Evolutionary conservation across 139 green algal genomes (phyloP).

Genomic region (Volvox africanus): DNA sequence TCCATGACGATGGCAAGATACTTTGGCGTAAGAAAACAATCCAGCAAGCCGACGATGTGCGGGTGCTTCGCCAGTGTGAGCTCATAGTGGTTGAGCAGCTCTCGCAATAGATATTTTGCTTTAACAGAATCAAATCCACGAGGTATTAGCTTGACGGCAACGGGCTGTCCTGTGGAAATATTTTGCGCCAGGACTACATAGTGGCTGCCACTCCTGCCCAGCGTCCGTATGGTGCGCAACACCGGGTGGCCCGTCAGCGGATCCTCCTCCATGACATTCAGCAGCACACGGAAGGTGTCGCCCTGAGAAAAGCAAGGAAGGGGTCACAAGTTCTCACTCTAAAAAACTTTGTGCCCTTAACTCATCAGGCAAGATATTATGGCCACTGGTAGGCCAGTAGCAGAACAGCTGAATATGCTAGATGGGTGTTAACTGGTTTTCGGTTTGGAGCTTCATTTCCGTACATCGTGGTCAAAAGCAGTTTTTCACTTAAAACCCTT

Average conservation of each 20-base stretch:
- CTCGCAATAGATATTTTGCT: conserved; percentile 53
- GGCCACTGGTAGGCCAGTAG: not conserved
- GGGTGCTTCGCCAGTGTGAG: conserved; percentile 77
- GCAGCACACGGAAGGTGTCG: not conserved
- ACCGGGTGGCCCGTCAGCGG: conserved; percentile 28
- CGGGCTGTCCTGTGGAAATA: conserved; percentile 72
- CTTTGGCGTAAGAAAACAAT: conserved; percentile 56
- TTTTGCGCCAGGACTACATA: conserved; percentile 42
- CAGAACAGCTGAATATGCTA: not conserved
- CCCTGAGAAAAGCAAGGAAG: not conserved
- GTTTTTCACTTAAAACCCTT: not conserved
- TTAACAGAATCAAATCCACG: conserved; percentile 50
- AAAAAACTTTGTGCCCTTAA: not conserved
- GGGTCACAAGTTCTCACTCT: conserved; percentile 4
- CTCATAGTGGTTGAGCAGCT: conserved; percentile 51
- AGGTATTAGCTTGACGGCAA: conserved; percentile 64
- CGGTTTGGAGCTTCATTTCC: not conserved
- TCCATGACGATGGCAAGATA: conserved; percentile 63
- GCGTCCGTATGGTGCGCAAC: conserved; percentile 21
- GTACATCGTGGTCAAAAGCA: not conserved
- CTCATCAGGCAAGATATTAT: not conserved
- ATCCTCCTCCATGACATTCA: conserved; percentile 26
- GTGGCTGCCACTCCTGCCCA: conserved; percentile 8
- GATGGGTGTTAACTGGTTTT: not conserved
- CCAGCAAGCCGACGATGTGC: conserved; percentile 65